A percentile compares a stretch with the other conserved stretches of the same genome.
Evolutionary conservation across 2,329 filamentous ascomycete genomes (phyloP).

Genomic region (Aspergillus eucalypticola): DNA sequence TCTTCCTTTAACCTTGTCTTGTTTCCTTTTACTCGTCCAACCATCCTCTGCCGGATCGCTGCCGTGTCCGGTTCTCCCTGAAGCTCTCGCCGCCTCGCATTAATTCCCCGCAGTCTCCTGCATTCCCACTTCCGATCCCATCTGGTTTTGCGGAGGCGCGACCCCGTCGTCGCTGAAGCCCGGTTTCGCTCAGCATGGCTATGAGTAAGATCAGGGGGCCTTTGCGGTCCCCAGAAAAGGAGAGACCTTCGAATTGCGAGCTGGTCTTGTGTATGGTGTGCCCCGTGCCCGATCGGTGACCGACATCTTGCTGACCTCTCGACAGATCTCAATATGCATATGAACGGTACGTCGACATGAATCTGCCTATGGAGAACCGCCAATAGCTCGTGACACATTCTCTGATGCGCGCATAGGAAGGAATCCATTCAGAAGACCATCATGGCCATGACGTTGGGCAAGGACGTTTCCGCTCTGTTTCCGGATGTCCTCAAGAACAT

Average conservation of each 20-base stretch:
- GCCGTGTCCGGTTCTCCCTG: conserved; percentile 27
- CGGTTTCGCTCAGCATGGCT: conserved; percentile 63
- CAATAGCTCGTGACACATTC: background rate
- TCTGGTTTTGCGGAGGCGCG: conserved; percentile 35
- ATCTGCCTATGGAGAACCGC: background rate
- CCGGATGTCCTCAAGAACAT: conserved; percentile 99
- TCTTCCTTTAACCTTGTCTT: background rate
- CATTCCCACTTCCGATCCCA: conserved; percentile 15
- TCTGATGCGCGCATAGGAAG: conserved; percentile 61
- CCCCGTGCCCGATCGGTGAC: conserved; percentile 17
- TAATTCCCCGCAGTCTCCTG: conserved; percentile 35
- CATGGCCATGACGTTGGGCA: conserved; percentile 99
- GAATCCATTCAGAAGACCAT: conserved; percentile 99
- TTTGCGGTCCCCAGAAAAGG: conserved; percentile 93
- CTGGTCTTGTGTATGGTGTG: conserved; percentile 70
- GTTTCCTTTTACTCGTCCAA: conserved; percentile 6
- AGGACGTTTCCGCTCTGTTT: conserved; percentile 96
- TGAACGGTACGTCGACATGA: conserved; percentile 63
- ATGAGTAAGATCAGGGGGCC: conserved; percentile 92
- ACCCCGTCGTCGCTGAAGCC: conserved; percentile 40
- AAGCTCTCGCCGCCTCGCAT: conserved; percentile 26
- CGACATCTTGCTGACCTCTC: conserved; percentile 36
- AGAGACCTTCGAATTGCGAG: conserved; percentile 95
- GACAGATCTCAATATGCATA: conserved; percentile 93
- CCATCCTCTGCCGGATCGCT: background rate